These are phyloP conservation scores for Helianthus annuus DNA, from an alignment of 129 eudicot genomes.

Conservation along the genomic window HanXRQr2.0-SUNRISE NC_035445.2:126171089-126171588, in stretches of 20 bases:
- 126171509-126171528: constrained; percentile 35
- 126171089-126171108: too few relatives aligned
- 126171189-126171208: constrained; percentile 15
- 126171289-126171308: constrained; percentile 14
- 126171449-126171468: constrained; percentile 33
- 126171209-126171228: constrained; percentile 9
- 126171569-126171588: constrained; percentile 5
- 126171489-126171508: constrained; percentile 45
- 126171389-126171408: constrained; percentile 44
- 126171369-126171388: background rate
- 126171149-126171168: too few relatives aligned
- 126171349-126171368: constrained; percentile 7
- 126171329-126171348: background rate
- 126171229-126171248: constrained; percentile 21
- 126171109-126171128: too few relatives aligned
- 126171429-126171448: constrained; percentile 41
- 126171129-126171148: too few relatives aligned
- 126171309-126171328: constrained; percentile 5
- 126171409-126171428: constrained; percentile 37
- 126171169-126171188: background rate
- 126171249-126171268: background rate
- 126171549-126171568: constrained; percentile 74
- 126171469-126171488: constrained; percentile 41
- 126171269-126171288: constrained; percentile 26
- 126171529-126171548: constrained; percentile 56